Evolutionary conservation across 495 filamentous ascomycete genomes (phyloP).

Genomic region (Aspergillus haitiensis): DNA sequence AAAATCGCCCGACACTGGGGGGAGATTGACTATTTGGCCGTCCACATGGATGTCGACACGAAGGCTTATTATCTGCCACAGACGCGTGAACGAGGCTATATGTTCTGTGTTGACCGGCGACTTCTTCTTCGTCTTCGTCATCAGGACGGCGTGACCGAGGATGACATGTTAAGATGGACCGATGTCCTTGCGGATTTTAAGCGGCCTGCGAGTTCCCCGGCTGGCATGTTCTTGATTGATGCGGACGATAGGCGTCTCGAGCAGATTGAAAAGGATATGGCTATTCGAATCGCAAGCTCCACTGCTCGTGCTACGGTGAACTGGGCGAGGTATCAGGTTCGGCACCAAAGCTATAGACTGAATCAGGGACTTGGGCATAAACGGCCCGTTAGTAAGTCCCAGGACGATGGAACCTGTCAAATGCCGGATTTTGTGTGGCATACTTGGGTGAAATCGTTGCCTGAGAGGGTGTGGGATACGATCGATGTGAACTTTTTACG

Average conservation of each 20-base stretch:
- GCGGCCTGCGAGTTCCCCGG: constrained; percentile 61
- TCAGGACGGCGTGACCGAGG: constrained; percentile 15
- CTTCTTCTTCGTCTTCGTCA: constrained; percentile 33
- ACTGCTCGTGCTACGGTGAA: constrained; percentile 28
- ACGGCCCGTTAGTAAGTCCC: constrained; percentile 59
- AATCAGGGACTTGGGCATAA: constrained; percentile 48
- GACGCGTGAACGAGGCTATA: constrained; percentile 70
- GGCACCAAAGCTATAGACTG: constrained; percentile 55
- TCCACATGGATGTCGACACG: constrained; percentile 55
- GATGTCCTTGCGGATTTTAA: constrained; percentile 44
- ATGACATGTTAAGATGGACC: constrained; percentile 34
- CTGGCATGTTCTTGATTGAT: constrained; percentile 61
- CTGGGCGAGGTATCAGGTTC: constrained; percentile 59
- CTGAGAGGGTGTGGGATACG: constrained; percentile 64
- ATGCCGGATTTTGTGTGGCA: constrained; percentile 58
- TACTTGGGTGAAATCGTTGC: constrained; percentile 46
- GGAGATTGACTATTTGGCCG: constrained; percentile 55
- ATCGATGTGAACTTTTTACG: constrained; percentile 63
- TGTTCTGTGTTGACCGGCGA: constrained; percentile 59
- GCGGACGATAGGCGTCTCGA: constrained; percentile 59
- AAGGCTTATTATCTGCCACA: constrained; percentile 81
- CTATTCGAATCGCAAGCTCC: constrained; percentile 21
- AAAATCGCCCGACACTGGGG: constrained; percentile 52
- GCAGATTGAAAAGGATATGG: constrained; percentile 45
- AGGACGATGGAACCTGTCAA: constrained; percentile 47